Evolutionary conservation across 805 yeast genomes (phyloP).

Genomic region (Metschnikowia corniflorae): DNA sequence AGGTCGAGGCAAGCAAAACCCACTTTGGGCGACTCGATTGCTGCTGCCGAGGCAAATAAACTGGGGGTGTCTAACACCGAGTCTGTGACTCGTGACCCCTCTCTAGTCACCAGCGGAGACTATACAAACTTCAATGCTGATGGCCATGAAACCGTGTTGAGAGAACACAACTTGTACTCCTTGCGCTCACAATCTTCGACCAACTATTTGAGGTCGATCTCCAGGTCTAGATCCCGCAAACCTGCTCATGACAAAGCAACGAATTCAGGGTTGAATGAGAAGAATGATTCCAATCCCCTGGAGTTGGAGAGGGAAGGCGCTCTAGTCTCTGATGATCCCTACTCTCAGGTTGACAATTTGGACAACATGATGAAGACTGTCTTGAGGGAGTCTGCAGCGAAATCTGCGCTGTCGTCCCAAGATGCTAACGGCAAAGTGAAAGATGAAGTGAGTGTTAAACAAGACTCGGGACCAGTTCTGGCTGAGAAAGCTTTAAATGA

Average conservation of each 20-base stretch:
- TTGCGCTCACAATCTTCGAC: conserved; percentile 42
- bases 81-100: conserved; percentile 29
- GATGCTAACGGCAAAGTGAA: neutral
- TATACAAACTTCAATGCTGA: conserved; percentile 45
- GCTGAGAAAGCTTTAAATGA: neutral
- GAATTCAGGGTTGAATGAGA: conserved; percentile 25
- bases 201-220: conserved; percentile 60
- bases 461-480: neutral
- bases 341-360: conserved; percentile 43
- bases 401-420: neutral
- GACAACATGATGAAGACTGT: conserved; percentile 50
- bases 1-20: conserved; percentile 40
- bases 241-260: conserved; percentile 10
- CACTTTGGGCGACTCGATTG: conserved; percentile 44
- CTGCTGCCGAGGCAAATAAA: conserved; percentile 34
- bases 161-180: conserved; percentile 23
- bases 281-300: conserved; percentile 28
- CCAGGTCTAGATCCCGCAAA: conserved; percentile 58
- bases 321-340: conserved; percentile 47
- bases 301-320: conserved; percentile 58
- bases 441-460: neutral
- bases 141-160: conserved; percentile 18
- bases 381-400: conserved; percentile 19
- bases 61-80: conserved; percentile 5
- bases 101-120: conserved; percentile 44